Base-by-base conservation (phyloP, 1,139 yeast species). In the Sugiyamaella xylanicola region DNA sequence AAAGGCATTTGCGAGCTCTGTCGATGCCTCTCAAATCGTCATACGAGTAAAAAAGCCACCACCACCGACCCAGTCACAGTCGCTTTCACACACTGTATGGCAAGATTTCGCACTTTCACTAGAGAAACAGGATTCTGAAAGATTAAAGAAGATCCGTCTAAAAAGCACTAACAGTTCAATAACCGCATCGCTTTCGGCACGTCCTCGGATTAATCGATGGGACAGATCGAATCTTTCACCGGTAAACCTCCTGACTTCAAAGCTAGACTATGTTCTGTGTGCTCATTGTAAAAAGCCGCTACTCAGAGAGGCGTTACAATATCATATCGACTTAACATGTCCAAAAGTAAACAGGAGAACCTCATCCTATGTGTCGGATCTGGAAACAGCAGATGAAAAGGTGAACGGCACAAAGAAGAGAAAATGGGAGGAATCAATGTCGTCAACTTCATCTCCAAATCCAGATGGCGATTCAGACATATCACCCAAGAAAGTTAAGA, bases 221-320 rank as follows among this genome's bases (percentile, higher is more conserved):
- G 73, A 70, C 47, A 57, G 64, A 47, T 48, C 62, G 17, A 59
- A 64, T 32, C 59, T 70, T 43, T 62, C 67, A 3, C 53, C 64
- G n/a, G 57, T 61, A 20, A 65, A 67, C 55, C 64, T 67, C n/a
- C 59, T 71, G 48, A 58, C 63, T 11, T 61, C 72, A 11, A 63
- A 61, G 25, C 56, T 67, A 48, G 68, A 66, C 51, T 66, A 67
- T 49, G 59, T 59, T 20, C 43, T 72, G 19, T 72, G 75, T 47
- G 63, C 67, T 17, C 64, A 59, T 45, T 72, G 75, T 54, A 50
- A 59, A 13, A 65, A 73, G 49, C 75, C 75, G 1, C 50, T 64
- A 13, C 57, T 72, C 41, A 61, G 57, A 15, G 51, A 63, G 1
- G 66, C 68, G 13, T 55, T 65, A 19, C 59, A 59, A 37, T 55